Conservation (phyloP, 225 moss, liverwort and hornwort species). For the Polytrichum formosum region DNA sequence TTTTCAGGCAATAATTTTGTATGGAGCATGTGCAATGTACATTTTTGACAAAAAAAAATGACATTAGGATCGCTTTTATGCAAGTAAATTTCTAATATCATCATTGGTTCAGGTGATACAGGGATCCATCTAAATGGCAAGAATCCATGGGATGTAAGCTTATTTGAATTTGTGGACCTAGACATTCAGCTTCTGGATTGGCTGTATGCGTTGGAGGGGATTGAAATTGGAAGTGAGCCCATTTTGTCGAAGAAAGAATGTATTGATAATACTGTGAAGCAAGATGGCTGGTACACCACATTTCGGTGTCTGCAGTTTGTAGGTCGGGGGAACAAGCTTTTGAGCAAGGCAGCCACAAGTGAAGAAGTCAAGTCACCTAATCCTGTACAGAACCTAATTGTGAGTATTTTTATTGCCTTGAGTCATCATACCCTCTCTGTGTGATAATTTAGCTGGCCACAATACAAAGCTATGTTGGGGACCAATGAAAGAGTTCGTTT, state of each 20-base stretch:
- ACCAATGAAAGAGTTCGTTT: too few relatives aligned
- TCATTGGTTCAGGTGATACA: constrained; percentile 36
- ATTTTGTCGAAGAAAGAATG: constrained; percentile 5
- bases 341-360: constrained; percentile 19
- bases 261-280: constrained; percentile 27
- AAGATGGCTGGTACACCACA: constrained; percentile 76
- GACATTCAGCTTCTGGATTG: constrained; percentile 95
- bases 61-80: too few relatives aligned
- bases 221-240: constrained; percentile 38
- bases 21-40: too few relatives aligned
- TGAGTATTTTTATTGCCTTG: constrained; percentile 25
- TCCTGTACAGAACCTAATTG: constrained; percentile 70
- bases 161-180: constrained; percentile 71
- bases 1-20: too few relatives aligned
- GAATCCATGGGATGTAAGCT: constrained; percentile 55
- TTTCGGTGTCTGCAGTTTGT: constrained; percentile 71
- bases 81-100: not conserved
- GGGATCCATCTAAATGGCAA: constrained; percentile 28
- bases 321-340: constrained; percentile 45
- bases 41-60: too few relatives aligned
- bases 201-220: constrained; percentile 87
- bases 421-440: not conserved
- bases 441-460: too few relatives aligned
- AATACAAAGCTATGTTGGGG: too few relatives aligned
- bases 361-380: constrained; percentile 10